These are phyloP conservation scores for Hevea brasiliensis DNA, from an alignment of 345 rosid genomes.

Conservation along the genomic window DNA sequence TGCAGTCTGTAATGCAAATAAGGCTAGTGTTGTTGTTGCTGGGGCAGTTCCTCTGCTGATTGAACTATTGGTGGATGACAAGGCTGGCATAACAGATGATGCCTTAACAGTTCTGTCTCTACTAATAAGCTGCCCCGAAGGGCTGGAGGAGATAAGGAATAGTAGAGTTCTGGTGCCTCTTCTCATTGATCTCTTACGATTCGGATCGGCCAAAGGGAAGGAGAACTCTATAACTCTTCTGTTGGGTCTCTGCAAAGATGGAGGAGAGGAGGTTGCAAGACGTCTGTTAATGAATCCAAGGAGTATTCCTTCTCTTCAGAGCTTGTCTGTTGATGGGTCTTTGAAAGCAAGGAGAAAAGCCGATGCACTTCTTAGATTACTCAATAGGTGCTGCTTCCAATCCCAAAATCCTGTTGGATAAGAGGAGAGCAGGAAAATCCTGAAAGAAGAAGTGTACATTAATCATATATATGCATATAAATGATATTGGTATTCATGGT, in stretches of 20 bases:
- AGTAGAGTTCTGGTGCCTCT: slow-evolving; percentile 54
- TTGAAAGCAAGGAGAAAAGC: slow-evolving; percentile 65
- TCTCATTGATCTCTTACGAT: slow-evolving; percentile 59
- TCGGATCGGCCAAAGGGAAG: slow-evolving; percentile 65
- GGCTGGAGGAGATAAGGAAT: slow-evolving; percentile 49
- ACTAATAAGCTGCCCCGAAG: slow-evolving; percentile 47
- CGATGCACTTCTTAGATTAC: slow-evolving; percentile 61
- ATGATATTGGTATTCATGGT: slow-evolving; percentile 9
- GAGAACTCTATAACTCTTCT: slow-evolving; percentile 59
- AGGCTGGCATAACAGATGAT: slow-evolving; percentile 69
- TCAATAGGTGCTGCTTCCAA: slow-evolving; percentile 58
- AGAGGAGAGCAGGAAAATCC: not conserved
- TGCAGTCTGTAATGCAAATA: slow-evolving; percentile 51
- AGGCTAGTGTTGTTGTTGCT: slow-evolving; percentile 37
- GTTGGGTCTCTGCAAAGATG: slow-evolving; percentile 60
- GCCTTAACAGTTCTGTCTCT: slow-evolving; percentile 48
- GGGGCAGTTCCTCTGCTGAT: slow-evolving; percentile 59
- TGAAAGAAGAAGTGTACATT: slow-evolving; percentile 23
- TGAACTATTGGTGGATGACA: slow-evolving; percentile 57
- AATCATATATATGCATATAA: not conserved
- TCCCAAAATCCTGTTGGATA: slow-evolving; percentile 41
- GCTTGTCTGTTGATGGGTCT: slow-evolving; percentile 58
- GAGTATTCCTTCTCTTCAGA: slow-evolving; percentile 64
- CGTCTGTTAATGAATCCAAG: slow-evolving; percentile 54
- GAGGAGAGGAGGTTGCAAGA: slow-evolving; percentile 56